Evolutionary conservation across 2,329 filamentous ascomycete genomes (phyloP), one percentile per base, ranked within the genome.

Genomic region (Metarhizium rileyi): DNA sequence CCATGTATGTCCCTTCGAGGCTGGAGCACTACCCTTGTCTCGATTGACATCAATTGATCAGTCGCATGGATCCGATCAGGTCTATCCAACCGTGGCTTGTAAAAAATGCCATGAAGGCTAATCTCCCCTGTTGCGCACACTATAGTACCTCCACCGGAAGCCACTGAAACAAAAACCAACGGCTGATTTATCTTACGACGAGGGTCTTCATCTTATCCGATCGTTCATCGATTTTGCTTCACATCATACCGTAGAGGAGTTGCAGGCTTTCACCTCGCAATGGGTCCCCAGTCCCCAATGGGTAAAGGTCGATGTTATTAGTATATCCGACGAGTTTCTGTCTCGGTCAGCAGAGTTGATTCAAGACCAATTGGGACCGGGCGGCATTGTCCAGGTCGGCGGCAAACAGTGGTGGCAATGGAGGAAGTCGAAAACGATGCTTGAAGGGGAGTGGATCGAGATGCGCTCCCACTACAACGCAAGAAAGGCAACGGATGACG

Each of bases 361-460:
- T 18, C 75, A 80, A 47, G 73, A 78, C 2, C 85, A 97, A 65
- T 73, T 97, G n/a, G 90, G 90, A 0, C 73, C 78, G 0, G 78
- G 84, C 25, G 91, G 90, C 3, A 75, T 90, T 54, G 75, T 79
- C 47, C 77, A 78, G 55, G 83, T 95, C 42, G 93, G 93, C 38
- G 93, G 93, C 3, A 76, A 78, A 60, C 78, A 83, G 53, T 90
- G 93, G 93, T 90, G 91, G 91, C 80, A 89, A 68, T 95, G 90
- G 90, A 78, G 87, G 47, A 78, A 81, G 48, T 78, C 80, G 4
- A 75, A 80, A 25, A 75, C 70, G 44, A 74, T 81, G 1, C 70
- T 96, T 26, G 81, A 82, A 60, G 90, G 86, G 0, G 91, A 98
- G 64, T 97, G 90, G 91, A 88, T 98, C 57, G 93, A 97, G 74